phyloP scores from a whole-genome alignment of 2,329 filamentous ascomycete genomes.

The Pseudogymnoascus sp. region DNA sequence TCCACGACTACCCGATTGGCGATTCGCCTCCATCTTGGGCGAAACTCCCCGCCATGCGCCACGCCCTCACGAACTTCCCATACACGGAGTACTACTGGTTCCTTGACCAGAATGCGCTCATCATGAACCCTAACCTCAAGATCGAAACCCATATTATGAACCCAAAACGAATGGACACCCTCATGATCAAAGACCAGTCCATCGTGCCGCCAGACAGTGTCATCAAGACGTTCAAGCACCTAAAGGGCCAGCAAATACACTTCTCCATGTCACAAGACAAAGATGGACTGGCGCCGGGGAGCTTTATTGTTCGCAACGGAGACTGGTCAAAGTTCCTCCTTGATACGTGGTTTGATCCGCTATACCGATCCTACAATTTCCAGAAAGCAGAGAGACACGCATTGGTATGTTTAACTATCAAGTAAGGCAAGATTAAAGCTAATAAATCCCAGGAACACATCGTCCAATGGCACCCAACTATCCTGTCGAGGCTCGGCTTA shows the following conservation, averaged over 20 bases:
- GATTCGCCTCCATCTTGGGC: conserved; percentile 60
- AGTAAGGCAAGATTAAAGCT: not conserved
- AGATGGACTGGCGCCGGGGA: conserved; percentile 67
- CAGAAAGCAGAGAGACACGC: conserved; percentile 90
- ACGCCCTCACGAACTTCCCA: conserved; percentile 76
- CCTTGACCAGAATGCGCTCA: conserved; percentile 74
- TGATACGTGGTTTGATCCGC: conserved; percentile 91
- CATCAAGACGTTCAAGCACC: conserved; percentile 83
- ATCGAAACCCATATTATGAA: conserved; percentile 67
- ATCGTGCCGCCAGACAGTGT: conserved; percentile 94
- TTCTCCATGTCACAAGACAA: conserved; percentile 79
- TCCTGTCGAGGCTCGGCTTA: conserved; percentile 80
- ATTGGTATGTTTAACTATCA: conserved; percentile 50
- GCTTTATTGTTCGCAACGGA: conserved; percentile 72
- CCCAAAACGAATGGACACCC: conserved; percentile 56
- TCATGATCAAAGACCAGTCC: conserved; percentile 79
- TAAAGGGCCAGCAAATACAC: conserved; percentile 71
- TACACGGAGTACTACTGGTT: conserved; percentile 78
- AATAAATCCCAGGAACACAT: conserved; percentile 61
- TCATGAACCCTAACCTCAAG: conserved; percentile 71
- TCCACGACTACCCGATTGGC: conserved; percentile 66
- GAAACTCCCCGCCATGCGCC: conserved; percentile 76
- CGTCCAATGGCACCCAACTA: conserved; percentile 93
- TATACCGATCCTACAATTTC: conserved; percentile 93
- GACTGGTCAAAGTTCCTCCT: conserved; percentile 91